Conservation (phyloP, 805 yeast genomes). For the Komagataella mondaviorum region DNA sequence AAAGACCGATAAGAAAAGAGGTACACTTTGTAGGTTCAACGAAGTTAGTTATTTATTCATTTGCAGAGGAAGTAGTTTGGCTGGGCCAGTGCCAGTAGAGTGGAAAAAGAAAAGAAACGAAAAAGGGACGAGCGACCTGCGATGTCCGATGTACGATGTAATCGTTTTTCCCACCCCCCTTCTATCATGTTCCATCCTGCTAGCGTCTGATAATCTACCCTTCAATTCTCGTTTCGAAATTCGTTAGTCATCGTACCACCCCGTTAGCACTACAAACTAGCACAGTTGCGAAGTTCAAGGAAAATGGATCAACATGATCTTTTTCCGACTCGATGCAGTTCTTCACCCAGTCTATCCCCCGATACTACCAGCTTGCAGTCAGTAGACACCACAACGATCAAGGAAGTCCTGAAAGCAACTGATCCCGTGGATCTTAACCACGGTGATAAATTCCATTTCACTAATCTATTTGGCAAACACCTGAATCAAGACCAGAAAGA, state of each 20-base stretch:
- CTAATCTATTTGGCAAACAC: conserved; percentile 12
- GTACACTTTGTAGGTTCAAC: not conserved
- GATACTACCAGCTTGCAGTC: not conserved
- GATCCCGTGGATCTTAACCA: not conserved
- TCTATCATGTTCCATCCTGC: not conserved
- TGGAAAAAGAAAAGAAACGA: not conserved
- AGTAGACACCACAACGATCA: not conserved
- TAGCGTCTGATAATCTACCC: not conserved
- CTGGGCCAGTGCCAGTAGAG: too few species aligned
- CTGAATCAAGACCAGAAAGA: not conserved
- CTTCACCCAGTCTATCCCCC: not conserved
- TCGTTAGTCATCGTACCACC: not conserved
- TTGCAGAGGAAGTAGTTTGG: not conserved
- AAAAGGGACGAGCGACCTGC: not conserved
- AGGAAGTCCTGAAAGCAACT: not conserved
- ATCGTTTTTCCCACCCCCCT: not conserved
- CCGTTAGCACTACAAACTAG: not conserved
- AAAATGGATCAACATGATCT: not conserved
- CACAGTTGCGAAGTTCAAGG: not conserved
- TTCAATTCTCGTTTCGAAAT: not conserved
- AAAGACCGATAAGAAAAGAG: not conserved
- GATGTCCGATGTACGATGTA: too few species aligned
- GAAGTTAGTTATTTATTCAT: not conserved
- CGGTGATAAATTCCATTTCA: conserved; percentile 7
- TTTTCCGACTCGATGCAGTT: not conserved